Conservation (phyloP, 306 rosid species). For the Malus sieversii region DNA sequence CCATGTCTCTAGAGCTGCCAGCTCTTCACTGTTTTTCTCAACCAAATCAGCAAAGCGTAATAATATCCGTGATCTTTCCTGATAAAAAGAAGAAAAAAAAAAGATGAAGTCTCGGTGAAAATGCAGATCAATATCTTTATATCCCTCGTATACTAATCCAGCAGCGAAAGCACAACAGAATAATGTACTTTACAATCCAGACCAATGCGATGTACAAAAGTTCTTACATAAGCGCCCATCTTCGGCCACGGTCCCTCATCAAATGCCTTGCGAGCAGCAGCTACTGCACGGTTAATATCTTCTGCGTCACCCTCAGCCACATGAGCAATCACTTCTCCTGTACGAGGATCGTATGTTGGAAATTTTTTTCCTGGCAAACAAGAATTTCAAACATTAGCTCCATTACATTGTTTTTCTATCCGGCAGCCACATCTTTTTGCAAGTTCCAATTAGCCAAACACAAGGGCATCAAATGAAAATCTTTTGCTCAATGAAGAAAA, state of each 20-base stretch:
- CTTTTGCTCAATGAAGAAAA: neutral
- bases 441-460: neutral
- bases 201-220: neutral
- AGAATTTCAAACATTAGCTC: conserved; percentile 7
- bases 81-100: neutral
- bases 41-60: conserved; percentile 81
- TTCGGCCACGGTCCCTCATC: conserved; percentile 98
- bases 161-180: neutral
- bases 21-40: conserved; percentile 63
- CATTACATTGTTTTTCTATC: neutral
- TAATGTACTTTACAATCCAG: neutral
- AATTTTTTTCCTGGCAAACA: conserved; percentile 70
- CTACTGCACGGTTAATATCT: conserved; percentile 73
- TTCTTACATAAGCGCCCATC: conserved; percentile 73
- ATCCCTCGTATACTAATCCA: neutral
- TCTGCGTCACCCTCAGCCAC: conserved; percentile 80
- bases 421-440: neutral
- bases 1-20: conserved; percentile 92
- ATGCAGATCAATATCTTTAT: neutral
- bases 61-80: conserved; percentile 80
- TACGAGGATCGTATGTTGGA: conserved; percentile 79
- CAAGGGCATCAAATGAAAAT: neutral
- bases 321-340: conserved; percentile 77
- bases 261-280: conserved; percentile 93
- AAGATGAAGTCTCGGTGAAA: neutral